Base-by-base conservation (phyloP, 306 rosid species). In the Hippophae rhamnoides region DNA sequence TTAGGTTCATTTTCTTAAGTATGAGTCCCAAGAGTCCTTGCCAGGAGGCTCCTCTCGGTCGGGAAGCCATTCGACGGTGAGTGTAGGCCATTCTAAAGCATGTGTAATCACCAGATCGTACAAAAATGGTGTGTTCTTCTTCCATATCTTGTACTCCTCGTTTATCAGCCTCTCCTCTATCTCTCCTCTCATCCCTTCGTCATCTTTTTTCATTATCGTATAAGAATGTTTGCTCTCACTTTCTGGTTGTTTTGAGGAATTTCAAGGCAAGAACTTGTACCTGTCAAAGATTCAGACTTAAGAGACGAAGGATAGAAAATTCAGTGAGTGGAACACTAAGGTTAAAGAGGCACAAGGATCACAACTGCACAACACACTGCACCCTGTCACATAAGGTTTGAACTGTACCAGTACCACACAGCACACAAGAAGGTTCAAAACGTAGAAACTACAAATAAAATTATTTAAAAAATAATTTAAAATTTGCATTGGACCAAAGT, bases 71-170 rank as follows among this genome's bases (percentile, higher is more conserved):
- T 93, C 95, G 41, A 93, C 97, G 43, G 99, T 93, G 66, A 93
- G 97, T 0, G 99, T 88, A 8, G 99, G 99, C 97, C 99, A 93
- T 60, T 88, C 99, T 9, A 93, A 80, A n/a, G 99, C 99, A 58
- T 93, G 97, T 5, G 99, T 93, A 4, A 93, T 86, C 14, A 93
- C 87, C 50, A 93, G 83, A 79, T 93, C 99, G 82, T 93, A 93
- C 18, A 93, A 68, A 13, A 93, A 93, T 0, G 99, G 99, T 5
- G 97, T 88, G 79, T 93, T 93, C 81, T 93, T 93, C 81, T 93
- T 93, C 99, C 99, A 88, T 63, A 93, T 93, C 79, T 93, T 93
- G 90, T 93, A 88, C 80, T 93, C 99, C 65, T 93, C 99, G 68
- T 93, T 93, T 44, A 93, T 84, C 47, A 88, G 69, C 41, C 99